Base-by-base conservation (phyloP, 768 basidiomycete species). In the Lyophyllum decastes region DNA sequence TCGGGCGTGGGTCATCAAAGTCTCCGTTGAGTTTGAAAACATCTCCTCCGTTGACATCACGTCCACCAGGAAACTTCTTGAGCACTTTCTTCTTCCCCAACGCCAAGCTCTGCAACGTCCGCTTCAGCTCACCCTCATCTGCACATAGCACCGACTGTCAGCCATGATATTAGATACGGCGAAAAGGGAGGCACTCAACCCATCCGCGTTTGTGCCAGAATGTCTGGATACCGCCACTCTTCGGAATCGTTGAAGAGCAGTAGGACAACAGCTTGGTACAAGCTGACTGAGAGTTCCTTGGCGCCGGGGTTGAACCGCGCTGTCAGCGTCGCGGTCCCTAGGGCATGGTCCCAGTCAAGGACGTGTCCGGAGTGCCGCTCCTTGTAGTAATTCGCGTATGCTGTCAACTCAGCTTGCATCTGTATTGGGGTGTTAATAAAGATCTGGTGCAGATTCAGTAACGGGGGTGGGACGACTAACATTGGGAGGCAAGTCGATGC, bases 21-120 rank as follows among this genome's bases (percentile, higher is more conserved):
- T 85, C 85, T 27, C 81, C 75, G 69, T 98, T 97, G 77, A 89
- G 94, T 30, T 74, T 72, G 70, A 99, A 98, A 44, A 82, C 68
- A 66, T 98, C 97, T 1, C 70, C 75, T 33, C 88, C 84, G 26
- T 85, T 70, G 38, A 99, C 87, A 21, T 96, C 94, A 62, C 81
- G 85, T 6, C 94, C 91, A 0, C 71, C 69, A 0, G 96, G 94
- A 8, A 82, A 72, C 72, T 98, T 98, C 68, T 77, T 82, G 56
- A 99, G 73, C 0, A 98, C 92, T 50, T 88, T 89, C 66, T 95
- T 92, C 72, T 89, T 95, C 17, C 89, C 96, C 66, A 91, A 90
- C 0, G 96, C 93, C 19, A 99, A 78, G 65, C 94, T 96, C 68
- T 99, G 97, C 7, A 99, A 76, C 0, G 92, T 95, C 51, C 92